Conservation (phyloP, 23 red algal genomes). For the Gracilaria domingensis region DNA sequence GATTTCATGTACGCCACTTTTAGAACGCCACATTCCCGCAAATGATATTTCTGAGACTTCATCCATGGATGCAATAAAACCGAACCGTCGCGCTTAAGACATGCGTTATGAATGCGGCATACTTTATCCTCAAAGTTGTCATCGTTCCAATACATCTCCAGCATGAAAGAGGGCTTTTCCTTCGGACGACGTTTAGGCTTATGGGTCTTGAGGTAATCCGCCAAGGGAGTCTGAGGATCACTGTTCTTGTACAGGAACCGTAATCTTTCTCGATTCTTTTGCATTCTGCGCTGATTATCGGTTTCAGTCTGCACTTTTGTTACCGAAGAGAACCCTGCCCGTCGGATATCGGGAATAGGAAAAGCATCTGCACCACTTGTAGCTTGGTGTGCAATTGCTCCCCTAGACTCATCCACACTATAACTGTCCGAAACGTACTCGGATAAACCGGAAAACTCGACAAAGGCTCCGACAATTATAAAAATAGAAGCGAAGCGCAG, state of each 20-base stretch:
- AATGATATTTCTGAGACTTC: constrained; percentile 55
- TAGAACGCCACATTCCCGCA: constrained; percentile 54
- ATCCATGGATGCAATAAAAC: constrained; percentile 72
- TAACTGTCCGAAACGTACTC: constrained; percentile 41
- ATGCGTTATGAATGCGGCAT: constrained; percentile 69
- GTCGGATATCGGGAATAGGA: constrained; percentile 14
- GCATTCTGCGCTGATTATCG: neutral
- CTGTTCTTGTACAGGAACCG: constrained; percentile 33
- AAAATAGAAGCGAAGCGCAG: constrained; percentile 57
- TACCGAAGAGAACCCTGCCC: neutral
- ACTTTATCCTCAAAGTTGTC: constrained; percentile 59
- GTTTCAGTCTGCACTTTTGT: neutral
- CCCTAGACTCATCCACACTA: neutral
- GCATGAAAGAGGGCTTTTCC: constrained; percentile 34
- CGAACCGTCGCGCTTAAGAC: constrained; percentile 48
- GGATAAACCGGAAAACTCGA: constrained; percentile 66
- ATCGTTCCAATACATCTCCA: constrained; percentile 67
- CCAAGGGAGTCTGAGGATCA: constrained; percentile 37
- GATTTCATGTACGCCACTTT: constrained; percentile 58
- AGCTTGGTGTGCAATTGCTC: neutral
- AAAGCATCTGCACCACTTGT: constrained; percentile 4
- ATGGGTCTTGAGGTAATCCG: neutral
- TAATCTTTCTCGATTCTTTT: constrained; percentile 1
- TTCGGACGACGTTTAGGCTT: neutral
- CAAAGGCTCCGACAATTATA: constrained; percentile 55